These are phyloP conservation scores for Waltergamsia citrina DNA, from an alignment of 2,329 filamentous ascomycete genomes.

Conservation along the genomic window DNA sequence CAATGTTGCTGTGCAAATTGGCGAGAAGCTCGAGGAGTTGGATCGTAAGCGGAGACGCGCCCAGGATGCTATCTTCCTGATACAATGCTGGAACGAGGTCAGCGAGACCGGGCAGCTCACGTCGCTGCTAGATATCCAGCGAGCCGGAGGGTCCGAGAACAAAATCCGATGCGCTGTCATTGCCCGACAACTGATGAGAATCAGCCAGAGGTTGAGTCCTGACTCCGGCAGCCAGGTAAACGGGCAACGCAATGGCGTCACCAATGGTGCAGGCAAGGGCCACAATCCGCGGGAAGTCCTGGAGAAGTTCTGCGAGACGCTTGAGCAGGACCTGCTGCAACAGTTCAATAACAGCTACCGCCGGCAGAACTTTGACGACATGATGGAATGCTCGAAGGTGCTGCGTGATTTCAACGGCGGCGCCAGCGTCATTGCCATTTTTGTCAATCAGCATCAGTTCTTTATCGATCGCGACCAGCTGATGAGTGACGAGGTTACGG, in stretches of 20 bases:
- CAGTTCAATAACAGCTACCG: conserved; percentile 98
- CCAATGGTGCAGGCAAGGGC: conserved; percentile 37
- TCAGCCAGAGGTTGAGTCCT: conserved; percentile 83
- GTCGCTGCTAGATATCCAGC: conserved; percentile 79
- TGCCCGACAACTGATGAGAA: conserved; percentile 83
- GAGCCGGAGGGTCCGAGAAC: conserved; percentile 77
- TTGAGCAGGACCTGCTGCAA: conserved; percentile 90
- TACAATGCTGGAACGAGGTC: conserved; percentile 95
- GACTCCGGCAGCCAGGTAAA: conserved; percentile 59
- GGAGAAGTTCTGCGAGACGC: conserved; percentile 90
- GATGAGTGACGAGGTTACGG: conserved; percentile 73
- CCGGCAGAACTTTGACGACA: conserved; percentile 91
- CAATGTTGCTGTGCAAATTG: conserved; percentile 89
- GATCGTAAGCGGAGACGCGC: conserved; percentile 86
- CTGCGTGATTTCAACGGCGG: conserved; percentile 94
- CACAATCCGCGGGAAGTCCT: conserved; percentile 78
- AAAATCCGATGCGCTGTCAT: conserved; percentile 93
- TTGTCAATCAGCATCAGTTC: conserved; percentile 98
- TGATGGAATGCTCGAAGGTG: conserved; percentile 94
- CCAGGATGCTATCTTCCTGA: conserved; percentile 86
- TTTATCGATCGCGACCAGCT: conserved; percentile 95
- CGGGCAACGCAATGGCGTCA: conserved; percentile 38
- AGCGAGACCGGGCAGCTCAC: conserved; percentile 81
- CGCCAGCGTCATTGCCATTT: conserved; percentile 86
- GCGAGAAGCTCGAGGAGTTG: conserved; percentile 85